Percentiles rank a stretch among this genome's conserved stretches.
Evolutionary conservation across 768 basidiomycete species (phyloP).

Genomic region (Hericium rajendrae): DNA sequence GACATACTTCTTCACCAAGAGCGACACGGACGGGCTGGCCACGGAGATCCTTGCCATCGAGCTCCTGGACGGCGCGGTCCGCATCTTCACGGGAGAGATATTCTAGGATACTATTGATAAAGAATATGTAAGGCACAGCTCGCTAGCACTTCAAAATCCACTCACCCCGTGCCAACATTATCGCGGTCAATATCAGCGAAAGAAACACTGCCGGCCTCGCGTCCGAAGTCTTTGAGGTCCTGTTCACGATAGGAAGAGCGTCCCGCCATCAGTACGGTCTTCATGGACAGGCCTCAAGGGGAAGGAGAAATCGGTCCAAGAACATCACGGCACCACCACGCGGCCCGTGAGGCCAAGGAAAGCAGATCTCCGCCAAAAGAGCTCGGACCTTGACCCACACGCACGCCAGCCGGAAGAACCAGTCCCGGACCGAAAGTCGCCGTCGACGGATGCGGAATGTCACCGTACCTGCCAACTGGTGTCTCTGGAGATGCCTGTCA

Average conservation of each 20-base stretch:
- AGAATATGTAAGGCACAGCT: not conserved
- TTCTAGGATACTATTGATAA: slow-evolving; percentile 64
- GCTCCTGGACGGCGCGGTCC: slow-evolving; percentile 82
- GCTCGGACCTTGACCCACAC: not conserved
- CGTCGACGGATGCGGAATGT: slow-evolving; percentile 14
- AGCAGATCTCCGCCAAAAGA: not conserved
- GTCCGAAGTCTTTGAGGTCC: slow-evolving; percentile 98
- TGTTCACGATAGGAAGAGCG: slow-evolving; percentile 25
- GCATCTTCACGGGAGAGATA: slow-evolving; percentile 85
- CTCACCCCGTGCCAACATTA: slow-evolving; percentile 78
- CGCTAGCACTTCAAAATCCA: slow-evolving; percentile 2
- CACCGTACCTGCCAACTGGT: slow-evolving; percentile 97
- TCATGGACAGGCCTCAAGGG: not conserved
- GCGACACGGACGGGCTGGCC: slow-evolving; percentile 71
- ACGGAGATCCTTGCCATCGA: slow-evolving; percentile 82
- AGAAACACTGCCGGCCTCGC: slow-evolving; percentile 85
- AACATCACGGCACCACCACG: not conserved
- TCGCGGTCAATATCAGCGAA: slow-evolving; percentile 94
- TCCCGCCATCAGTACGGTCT: slow-evolving; percentile 1
- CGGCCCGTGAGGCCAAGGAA: not conserved
- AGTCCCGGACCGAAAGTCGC: not conserved
- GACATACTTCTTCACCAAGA: slow-evolving; percentile 49
- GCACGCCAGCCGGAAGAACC: not conserved
- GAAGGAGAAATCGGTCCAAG: not conserved
- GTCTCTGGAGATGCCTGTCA: slow-evolving; percentile 84